phyloP scores from a whole-genome alignment of 495 filamentous ascomycete genomes.

The Hypomontagnella monticulosa region DNA sequence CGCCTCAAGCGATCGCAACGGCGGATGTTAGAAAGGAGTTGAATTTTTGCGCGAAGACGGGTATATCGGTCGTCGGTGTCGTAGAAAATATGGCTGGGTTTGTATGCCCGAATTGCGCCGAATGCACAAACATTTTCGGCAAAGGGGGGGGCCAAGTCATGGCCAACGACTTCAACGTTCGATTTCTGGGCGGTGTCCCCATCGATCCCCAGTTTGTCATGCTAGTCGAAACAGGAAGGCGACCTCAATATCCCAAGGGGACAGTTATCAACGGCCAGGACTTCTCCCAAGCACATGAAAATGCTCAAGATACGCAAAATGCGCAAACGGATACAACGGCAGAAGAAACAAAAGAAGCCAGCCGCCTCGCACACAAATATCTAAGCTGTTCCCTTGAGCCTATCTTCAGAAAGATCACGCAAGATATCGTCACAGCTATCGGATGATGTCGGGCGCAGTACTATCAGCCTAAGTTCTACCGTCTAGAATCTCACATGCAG shows the following conservation, averaged over 20 bases:
- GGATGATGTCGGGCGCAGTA: conserved; percentile 42
- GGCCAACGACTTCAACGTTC: conserved; percentile 84
- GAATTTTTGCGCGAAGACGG: conserved; percentile 92
- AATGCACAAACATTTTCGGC: conserved; percentile 91
- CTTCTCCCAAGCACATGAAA: conserved; percentile 46
- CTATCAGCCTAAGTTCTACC: conserved; percentile 44
- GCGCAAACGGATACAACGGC: conserved; percentile 31
- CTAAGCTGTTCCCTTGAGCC: conserved; percentile 76
- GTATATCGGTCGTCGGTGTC: conserved; percentile 83
- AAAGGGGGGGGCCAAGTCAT: conserved; percentile 90
- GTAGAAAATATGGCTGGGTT: conserved; percentile 99
- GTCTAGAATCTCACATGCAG: conserved; percentile 29
- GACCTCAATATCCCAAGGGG: conserved; percentile 60
- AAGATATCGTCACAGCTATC: conserved; percentile 60
- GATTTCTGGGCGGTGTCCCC: conserved; percentile 86
- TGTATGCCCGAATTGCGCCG: conserved; percentile 93
- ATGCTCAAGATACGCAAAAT: conserved; percentile 28
- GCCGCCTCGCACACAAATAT: conserved; percentile 80
- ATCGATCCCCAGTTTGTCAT: conserved; percentile 78
- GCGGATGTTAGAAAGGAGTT: conserved; percentile 95
- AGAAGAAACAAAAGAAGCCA: conserved; percentile 57
- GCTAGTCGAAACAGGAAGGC: conserved; percentile 62
- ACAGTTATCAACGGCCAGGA: conserved; percentile 60
- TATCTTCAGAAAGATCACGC: conserved; percentile 75
- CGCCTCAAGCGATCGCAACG: conserved; percentile 92